These are phyloP conservation scores for Lepraria neglecta DNA, from an alignment of 495 filamentous ascomycete genomes.

Conservation along the genomic window DNA sequence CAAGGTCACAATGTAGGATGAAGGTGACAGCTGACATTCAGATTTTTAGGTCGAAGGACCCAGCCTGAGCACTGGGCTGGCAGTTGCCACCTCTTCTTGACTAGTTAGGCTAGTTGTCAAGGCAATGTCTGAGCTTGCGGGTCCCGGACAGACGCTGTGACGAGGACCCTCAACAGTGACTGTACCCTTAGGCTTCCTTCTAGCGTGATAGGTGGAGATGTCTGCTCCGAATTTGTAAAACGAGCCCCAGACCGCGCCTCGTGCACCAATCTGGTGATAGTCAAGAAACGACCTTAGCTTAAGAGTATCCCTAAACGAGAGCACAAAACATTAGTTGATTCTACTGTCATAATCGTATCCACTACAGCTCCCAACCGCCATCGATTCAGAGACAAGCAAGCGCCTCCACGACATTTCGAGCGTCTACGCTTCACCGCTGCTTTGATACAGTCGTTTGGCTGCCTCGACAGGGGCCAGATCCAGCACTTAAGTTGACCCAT, in stretches of 20 bases:
- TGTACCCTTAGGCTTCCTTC: slow-evolving; percentile 9
- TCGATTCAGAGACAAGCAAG: background rate
- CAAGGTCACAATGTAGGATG: background rate
- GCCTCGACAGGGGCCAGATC: slow-evolving; percentile 16
- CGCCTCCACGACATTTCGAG: slow-evolving; percentile 5
- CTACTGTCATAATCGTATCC: background rate
- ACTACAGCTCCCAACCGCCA: background rate
- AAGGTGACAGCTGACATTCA: background rate
- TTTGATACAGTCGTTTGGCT: slow-evolving; percentile 14
- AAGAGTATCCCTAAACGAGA: background rate
- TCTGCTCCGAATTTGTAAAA: slow-evolving; percentile 8
- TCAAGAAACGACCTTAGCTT: background rate
- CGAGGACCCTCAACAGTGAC: slow-evolving; percentile 14
- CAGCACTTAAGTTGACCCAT: slow-evolving; percentile 14
- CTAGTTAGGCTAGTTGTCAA: slow-evolving; percentile 2
- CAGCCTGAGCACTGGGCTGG: background rate
- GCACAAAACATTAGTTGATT: background rate
- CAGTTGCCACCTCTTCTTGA: background rate
- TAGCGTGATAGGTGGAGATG: slow-evolving; percentile 13
- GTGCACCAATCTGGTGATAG: slow-evolving; percentile 13
- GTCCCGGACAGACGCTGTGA: slow-evolving; percentile 19
- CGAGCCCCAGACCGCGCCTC: slow-evolving; percentile 9
- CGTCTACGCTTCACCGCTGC: slow-evolving; percentile 23
- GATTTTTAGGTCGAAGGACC: background rate
- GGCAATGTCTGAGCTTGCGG: slow-evolving; percentile 19